Conservation (phyloP, 148 eudicot genomes). For the Heliamphora exappendiculata region DNA sequence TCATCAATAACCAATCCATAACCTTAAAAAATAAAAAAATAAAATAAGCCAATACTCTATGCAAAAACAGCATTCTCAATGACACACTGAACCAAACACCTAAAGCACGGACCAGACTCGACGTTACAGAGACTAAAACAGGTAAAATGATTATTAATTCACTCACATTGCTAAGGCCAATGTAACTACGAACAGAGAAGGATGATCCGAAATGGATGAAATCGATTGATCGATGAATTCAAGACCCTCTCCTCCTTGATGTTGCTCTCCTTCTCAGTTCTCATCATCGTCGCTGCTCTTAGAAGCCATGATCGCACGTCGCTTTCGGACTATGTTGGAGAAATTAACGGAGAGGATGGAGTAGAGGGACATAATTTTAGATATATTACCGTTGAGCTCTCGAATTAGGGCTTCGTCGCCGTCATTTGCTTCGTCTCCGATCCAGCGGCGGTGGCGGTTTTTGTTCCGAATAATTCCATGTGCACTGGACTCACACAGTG, state of each 20-base stretch:
- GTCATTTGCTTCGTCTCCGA: too few relatives aligned
- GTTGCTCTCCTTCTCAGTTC: too few relatives aligned
- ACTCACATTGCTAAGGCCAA: not conserved
- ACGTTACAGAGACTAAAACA: not conserved
- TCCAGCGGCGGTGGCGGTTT: too few relatives aligned
- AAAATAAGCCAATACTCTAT: not conserved
- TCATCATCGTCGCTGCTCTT: not conserved
- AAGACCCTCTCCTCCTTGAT: not conserved
- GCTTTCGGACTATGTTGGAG: not conserved
- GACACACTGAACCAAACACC: not conserved
- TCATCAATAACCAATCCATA: not conserved
- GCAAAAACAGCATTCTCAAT: not conserved
- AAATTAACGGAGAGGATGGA: slow-evolving; percentile 12
- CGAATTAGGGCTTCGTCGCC: too few relatives aligned
- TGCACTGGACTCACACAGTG: too few relatives aligned
- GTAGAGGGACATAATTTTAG: slow-evolving; percentile 32
- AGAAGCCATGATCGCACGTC: not conserved
- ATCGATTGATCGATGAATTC: not conserved
- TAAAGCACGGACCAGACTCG: not conserved
- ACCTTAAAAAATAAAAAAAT: not conserved
- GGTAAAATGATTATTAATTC: not conserved
- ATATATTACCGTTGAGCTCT: too few relatives aligned
- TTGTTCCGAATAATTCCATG: too few relatives aligned
- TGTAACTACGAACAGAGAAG: not conserved
- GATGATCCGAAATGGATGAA: not conserved